Evolutionary conservation across 2,329 filamentous ascomycete species (phyloP), one percentile per base, ranked within the genome.

Genomic region (Madurella mycetomatis): DNA sequence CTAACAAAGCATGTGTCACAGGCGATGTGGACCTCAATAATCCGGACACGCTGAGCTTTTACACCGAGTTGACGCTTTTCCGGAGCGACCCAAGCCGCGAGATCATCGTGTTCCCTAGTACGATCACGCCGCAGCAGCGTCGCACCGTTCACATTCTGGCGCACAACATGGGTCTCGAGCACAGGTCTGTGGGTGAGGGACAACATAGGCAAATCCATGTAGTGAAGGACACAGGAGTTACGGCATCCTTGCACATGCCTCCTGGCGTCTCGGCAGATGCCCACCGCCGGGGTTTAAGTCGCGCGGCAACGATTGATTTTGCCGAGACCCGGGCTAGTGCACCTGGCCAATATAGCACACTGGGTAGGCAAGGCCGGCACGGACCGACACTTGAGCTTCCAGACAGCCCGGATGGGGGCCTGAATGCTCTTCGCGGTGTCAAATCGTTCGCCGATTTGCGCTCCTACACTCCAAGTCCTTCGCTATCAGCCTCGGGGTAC

Each of bases 221-320:
- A 41, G 88, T 89, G 74, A 90, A 90, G 71, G 80, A 60, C 62
- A 81, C 80, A 65, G 77, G 76, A 58, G 78, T 68, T 70, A 77
- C 44, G 64, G 71, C 80, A 40, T 73, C 79, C n/a, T 70, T 76
- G 47, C 75, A 78, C 63, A 71, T 85, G 76, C 76, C 85, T 18
- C 78, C 82, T 1, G 84, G 84, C 53, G 85, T 88, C 55, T 83
- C 84, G 18, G 76, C 85, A 48, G 90, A 95, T 60, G 84, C 88
- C 53, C 86, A 90, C 63, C 86, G 92, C 62, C 88, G 92, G 57
- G 88, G 87, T 4, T 77, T 99, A 37, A 96, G 91, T 74, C 87
- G 94, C 59, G 92, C 94, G 15, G 94, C 94, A n/a, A 97, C 94
- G 2, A 96, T 95, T 62, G 94, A 97, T 71, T 97, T 97, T 71